Evolutionary conservation across 352 stramenopile genomes (phyloP), one percentile per base, ranked within the genome.

Genomic region (Pythium grandisporangium): DNA sequence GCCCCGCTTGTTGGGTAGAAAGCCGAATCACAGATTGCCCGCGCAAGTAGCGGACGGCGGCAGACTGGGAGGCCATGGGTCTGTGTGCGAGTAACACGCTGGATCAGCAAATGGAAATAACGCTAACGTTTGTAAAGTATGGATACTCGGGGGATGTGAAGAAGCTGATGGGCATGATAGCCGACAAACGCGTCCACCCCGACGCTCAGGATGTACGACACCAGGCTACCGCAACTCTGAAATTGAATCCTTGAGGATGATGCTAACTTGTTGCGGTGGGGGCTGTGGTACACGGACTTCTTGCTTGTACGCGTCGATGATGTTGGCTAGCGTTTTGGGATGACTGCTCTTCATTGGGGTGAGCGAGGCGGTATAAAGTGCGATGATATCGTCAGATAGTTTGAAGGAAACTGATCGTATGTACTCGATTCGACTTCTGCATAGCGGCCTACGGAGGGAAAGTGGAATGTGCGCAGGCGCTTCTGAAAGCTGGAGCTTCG

Each of bases 341-440:
- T 89, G 76, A 86, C 70, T 10, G 76, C 76, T 11, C 44, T 89
- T 17, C 76, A 89, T 43, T 89, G 76, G 76, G 75, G 74, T 88
- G 47, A 34, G 50, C 33, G 13, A n/a, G n/a, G n/a, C n/a, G n/a
- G n/a, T n/a, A n/a, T n/a, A n/a, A 11, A 38, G 13, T 38, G 33
- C 11, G 52, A 37, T 16, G 12, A 4, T 34, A 44, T 21, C 37
- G 30, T 3, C 17, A 4, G 19, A 25, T 29, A 14, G 11, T 6
- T 44, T 11, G 38, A 6, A 13, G 37, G 26, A 38, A 16, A 38
- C 33, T 38, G 19, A 38, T 38, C n/a, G n/a, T n/a, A n/a, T n/a
- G n/a, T n/a, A n/a, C n/a, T n/a, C n/a, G n/a, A n/a, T n/a, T n/a
- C n/a, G n/a, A 20, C 22, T 16, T 20, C 14, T 36, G 0, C 13